Evolutionary conservation across 1,284 basidiomycete genomes (phyloP).

Genomic region (Anthracocystis panici-leucophaei): DNA sequence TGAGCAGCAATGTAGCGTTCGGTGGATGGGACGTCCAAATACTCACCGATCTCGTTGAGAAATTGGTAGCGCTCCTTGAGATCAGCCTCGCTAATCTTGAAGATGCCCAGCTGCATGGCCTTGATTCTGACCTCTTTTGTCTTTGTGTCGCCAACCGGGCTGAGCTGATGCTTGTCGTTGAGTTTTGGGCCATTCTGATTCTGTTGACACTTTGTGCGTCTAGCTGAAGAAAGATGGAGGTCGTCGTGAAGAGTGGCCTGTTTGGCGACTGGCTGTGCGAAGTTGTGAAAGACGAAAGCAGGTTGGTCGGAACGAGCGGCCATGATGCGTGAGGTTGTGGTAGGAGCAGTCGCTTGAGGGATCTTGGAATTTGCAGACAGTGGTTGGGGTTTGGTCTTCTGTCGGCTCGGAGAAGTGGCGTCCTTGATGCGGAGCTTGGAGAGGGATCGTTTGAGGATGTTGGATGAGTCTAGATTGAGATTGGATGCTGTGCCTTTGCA

Average conservation of each 20-base stretch:
- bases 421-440: conserved; percentile 40
- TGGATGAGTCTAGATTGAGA: conserved; percentile 6
- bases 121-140: conserved; percentile 22
- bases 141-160: conserved; percentile 7
- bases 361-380: conserved; percentile 21
- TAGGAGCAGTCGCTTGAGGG: conserved; percentile 24
- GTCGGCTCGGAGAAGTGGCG: conserved; percentile 15
- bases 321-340: conserved; percentile 15
- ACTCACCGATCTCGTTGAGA: conserved; percentile 49
- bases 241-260: background rate
- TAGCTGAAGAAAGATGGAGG: background rate
- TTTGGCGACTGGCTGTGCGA: conserved; percentile 1
- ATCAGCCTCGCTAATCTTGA: conserved; percentile 48
- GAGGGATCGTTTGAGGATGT: conserved; percentile 32
- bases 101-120: conserved; percentile 52
- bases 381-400: conserved; percentile 10
- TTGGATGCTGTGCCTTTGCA: conserved; percentile 5
- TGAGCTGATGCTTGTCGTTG: background rate
- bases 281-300: conserved; percentile 14
- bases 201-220: background rate
- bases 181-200: background rate
- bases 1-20: background rate
- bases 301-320: conserved; percentile 12
- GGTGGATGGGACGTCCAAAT: too few relatives aligned
- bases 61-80: conserved; percentile 49